Base-by-base conservation (phyloP, 2,329 filamentous ascomycete genomes). In the Cordyceps pruinosa region DNA sequence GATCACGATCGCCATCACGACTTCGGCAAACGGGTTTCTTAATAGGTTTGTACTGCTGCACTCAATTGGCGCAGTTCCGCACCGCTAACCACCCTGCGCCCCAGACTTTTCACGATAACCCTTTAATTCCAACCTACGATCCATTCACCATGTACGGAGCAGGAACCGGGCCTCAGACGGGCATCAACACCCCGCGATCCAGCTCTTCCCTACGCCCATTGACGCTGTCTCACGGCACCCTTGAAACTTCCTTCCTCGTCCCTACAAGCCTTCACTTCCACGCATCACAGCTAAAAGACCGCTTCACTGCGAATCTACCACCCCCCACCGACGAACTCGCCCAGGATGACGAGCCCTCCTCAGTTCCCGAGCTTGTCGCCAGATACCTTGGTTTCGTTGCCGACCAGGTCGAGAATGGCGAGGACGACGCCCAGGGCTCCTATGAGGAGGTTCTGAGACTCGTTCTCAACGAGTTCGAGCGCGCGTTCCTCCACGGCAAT, bases 321-420 rank as follows among this genome's bases (percentile, higher is more conserved):
- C 81, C 86, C 67, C 89, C 94, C 58, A 99, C 95, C 70, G 94
- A 99, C 71, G 94, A 99, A 79, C 84, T 97, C 62, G 95, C 94
- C 60, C 91, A 93, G 71, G 95, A 99, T 78, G 94, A 99, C 66
- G 95, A 99, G 79, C 94, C 94, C n/a, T 97, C 94, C 37, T 99
- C 95, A 25, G 85, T 92, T 47, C 78, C 90, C 45, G 94, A 99
- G 77, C 81, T 99, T 60, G 90, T 99, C 32, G 92, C 90, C 61
- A 85, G 93, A 71, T 99, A 96, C 75, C 85, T 99, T 70, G 91
- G 90, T 65, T 95, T 90, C 70, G 83, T 97, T 60, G 91, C 93
- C 62, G 78, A 83, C 62, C 89, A 97, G 76, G 88, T 97, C 39
- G 90, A 96, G 56, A 89, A 95, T 66, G 91, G 90, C 57, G 94